Percentiles rank a stretch among this genome's conserved stretches.
These are phyloP conservation scores for Marasmius fiardii DNA, from an alignment of 1,284 basidiomycete species.

Conservation along the genomic window DNA sequence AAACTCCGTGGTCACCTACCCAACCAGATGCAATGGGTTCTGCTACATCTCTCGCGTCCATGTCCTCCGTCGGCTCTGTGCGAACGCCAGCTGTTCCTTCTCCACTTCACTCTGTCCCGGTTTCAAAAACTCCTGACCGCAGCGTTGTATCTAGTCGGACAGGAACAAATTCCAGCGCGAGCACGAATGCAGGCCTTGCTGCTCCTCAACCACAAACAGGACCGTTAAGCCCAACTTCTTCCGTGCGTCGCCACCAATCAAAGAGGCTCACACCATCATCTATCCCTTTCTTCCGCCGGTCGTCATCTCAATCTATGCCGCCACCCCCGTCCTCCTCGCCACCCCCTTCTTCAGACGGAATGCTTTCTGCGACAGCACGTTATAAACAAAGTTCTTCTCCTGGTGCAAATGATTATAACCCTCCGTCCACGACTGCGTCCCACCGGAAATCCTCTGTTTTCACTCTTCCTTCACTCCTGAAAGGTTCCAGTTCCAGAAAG, in stretches of 20 bases:
- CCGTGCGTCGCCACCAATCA: slow-evolving; percentile 60
- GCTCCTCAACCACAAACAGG: slow-evolving; percentile 38
- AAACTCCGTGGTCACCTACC: slow-evolving; percentile 59
- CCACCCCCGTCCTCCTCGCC: slow-evolving; percentile 54
- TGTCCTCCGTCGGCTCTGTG: slow-evolving; percentile 70
- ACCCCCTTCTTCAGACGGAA: slow-evolving; percentile 42
- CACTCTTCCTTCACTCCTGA: slow-evolving; percentile 77
- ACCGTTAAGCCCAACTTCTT: slow-evolving; percentile 69
- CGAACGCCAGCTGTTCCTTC: slow-evolving; percentile 34
- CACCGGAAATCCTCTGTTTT: slow-evolving; percentile 78
- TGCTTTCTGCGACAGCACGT: slow-evolving; percentile 36
- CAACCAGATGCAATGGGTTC: slow-evolving; percentile 74
- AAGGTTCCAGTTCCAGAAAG: slow-evolving; percentile 77
- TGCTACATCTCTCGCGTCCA: slow-evolving; percentile 66
- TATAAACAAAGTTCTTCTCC: slow-evolving; percentile 45
- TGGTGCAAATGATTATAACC: slow-evolving; percentile 43
- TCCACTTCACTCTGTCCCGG: slow-evolving; percentile 18
- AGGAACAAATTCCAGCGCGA: slow-evolving; percentile 69
- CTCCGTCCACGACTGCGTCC: slow-evolving; percentile 50
- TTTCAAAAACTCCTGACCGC: slow-evolving; percentile 56
- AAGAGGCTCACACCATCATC: slow-evolving; percentile 89
- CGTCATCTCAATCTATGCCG: slow-evolving; percentile 86
- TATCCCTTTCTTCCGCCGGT: slow-evolving; percentile 93
- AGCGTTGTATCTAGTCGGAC: slow-evolving; percentile 52
- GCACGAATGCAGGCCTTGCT: slow-evolving; percentile 54